Conservation (phyloP, 2,329 filamentous ascomycete species). For the Aspergillus uvarum region DNA sequence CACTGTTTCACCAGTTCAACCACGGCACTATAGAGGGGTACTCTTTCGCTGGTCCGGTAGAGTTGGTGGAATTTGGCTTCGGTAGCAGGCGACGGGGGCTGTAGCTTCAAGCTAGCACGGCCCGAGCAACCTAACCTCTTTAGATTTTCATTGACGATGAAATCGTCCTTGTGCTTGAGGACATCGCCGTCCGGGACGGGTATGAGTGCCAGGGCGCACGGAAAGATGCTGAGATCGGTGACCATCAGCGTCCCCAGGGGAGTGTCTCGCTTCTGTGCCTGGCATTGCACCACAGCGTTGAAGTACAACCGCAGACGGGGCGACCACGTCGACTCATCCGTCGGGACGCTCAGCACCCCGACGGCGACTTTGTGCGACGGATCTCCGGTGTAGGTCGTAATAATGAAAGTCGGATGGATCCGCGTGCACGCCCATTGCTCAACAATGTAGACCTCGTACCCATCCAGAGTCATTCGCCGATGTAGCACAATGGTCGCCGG, state of each 20-base stretch:
- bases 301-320: slow-evolving; percentile 78
- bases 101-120: slow-evolving; percentile 77
- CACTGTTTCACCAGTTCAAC: slow-evolving; percentile 88
- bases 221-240: slow-evolving; percentile 89
- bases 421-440: slow-evolving; percentile 98
- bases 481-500: slow-evolving; percentile 71
- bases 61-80: slow-evolving; percentile 89
- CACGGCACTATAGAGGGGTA: slow-evolving; percentile 74
- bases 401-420: slow-evolving; percentile 83
- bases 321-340: slow-evolving; percentile 78
- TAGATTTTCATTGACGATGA: slow-evolving; percentile 91
- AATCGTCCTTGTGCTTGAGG: slow-evolving; percentile 73
- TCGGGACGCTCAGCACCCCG: slow-evolving; percentile 77
- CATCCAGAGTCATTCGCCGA: slow-evolving; percentile 66
- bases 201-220: slow-evolving; percentile 89
- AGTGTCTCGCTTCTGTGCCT: slow-evolving; percentile 81
- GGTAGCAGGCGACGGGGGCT: slow-evolving; percentile 74
- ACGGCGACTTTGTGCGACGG: slow-evolving; percentile 74
- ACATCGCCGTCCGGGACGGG: slow-evolving; percentile 84
- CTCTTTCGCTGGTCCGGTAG: slow-evolving; percentile 81
- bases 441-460: slow-evolving; percentile 91
- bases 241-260: slow-evolving; percentile 83
- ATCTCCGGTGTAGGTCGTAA: slow-evolving; percentile 91
- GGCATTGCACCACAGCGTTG: slow-evolving; percentile 77
- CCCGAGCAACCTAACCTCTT: slow-evolving; percentile 92